These are phyloP conservation scores for Boletus subcaerulescens DNA, from an alignment of 768 basidiomycete species.

Conservation along the genomic window DNA sequence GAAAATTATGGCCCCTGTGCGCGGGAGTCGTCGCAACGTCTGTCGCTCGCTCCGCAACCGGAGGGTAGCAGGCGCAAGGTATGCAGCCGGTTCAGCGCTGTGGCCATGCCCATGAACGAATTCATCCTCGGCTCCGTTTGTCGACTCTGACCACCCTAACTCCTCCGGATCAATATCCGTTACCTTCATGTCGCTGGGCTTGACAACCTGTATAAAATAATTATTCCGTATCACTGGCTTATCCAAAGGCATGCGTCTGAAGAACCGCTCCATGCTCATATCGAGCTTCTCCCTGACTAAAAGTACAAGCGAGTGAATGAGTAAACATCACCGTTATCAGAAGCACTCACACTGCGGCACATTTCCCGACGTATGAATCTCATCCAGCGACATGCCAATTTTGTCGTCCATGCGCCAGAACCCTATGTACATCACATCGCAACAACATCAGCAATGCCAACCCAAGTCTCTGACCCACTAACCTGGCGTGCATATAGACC, in stretches of 20 bases:
- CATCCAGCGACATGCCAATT: conserved; percentile 66
- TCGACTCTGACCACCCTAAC: conserved; percentile 59
- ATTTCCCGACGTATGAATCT: conserved; percentile 67
- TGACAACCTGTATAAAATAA: conserved; percentile 47
- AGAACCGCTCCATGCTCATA: conserved; percentile 64
- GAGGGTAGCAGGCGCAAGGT: conserved; percentile 41
- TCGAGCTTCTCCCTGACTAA: conserved; percentile 62
- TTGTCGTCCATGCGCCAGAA: conserved; percentile 78
- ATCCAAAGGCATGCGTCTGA: conserved; percentile 60
- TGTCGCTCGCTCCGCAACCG: conserved; percentile 64
- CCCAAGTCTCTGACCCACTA: conserved; percentile 12
- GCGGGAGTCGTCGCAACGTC: conserved; percentile 60
- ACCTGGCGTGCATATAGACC: conserved; percentile 66
- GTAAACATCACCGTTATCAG: neutral
- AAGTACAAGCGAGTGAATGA: conserved; percentile 4
- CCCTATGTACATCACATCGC: conserved; percentile 38
- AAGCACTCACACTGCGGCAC: conserved; percentile 64
- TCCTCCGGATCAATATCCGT: conserved; percentile 54
- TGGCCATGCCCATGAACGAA: conserved; percentile 33
- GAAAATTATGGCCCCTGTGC: conserved; percentile 64
- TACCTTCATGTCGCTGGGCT: conserved; percentile 13
- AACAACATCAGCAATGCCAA: neutral
- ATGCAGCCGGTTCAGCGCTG: conserved; percentile 12
- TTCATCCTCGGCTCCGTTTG: conserved; percentile 52
- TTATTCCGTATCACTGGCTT: conserved; percentile 74